Evolutionary conservation across 306 rosid species (phyloP).

Genomic region (Vigna mungo): DNA sequence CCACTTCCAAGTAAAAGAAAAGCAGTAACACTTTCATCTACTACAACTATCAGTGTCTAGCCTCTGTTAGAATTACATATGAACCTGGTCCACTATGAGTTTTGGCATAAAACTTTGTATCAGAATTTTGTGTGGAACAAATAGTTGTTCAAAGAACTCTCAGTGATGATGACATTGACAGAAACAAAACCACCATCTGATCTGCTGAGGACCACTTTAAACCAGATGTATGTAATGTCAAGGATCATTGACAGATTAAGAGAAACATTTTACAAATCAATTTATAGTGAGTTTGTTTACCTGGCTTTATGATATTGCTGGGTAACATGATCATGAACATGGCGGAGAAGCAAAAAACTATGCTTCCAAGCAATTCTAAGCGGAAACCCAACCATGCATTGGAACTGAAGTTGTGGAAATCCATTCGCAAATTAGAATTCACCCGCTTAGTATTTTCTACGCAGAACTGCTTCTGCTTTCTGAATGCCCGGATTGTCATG

Average conservation of each 20-base stretch:
- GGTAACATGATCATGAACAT: conserved; percentile 91
- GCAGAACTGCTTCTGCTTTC: conserved; percentile 60
- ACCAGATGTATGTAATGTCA: not conserved
- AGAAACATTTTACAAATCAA: not conserved
- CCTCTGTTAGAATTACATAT: no score
- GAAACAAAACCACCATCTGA: not conserved
- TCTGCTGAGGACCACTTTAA: not conserved
- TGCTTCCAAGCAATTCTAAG: conserved; percentile 81
- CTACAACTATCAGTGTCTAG: not conserved
- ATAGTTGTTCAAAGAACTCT: no score
- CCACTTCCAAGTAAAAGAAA: not conserved
- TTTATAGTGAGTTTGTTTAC: conserved; percentile 51
- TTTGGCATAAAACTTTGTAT: no score
- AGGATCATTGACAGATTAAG: not conserved
- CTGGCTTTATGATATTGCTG: conserved; percentile 82
- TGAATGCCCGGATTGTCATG: conserved; percentile 85
- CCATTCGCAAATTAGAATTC: conserved; percentile 82
- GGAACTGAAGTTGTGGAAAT: conserved; percentile 89
- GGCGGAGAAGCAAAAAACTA: conserved; percentile 75
- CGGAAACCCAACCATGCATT: conserved; percentile 98
- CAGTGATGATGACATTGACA: no score
- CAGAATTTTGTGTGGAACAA: no score
- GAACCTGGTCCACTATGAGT: no score
- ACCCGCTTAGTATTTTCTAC: conserved; percentile 72
- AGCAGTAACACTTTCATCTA: not conserved